Conservation (phyloP, 108 stramenopile genomes). For the Nitzschia sp. region DNA sequence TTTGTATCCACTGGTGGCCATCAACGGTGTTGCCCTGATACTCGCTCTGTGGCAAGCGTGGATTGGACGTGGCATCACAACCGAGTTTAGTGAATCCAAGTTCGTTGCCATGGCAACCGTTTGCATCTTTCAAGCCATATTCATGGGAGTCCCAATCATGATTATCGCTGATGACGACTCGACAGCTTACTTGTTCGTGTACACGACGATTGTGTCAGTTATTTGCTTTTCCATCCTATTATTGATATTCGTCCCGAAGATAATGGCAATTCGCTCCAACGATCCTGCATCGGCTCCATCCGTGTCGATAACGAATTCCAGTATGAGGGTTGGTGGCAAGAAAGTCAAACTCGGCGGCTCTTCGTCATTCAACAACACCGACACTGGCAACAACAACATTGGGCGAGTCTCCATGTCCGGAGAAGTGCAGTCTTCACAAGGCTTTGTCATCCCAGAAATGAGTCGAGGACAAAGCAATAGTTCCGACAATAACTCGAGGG, state of each 20-base stretch:
- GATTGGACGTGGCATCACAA: conserved; percentile 28
- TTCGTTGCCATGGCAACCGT: conserved; percentile 20
- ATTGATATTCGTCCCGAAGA: conserved; percentile 31
- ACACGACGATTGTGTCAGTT: conserved; percentile 12
- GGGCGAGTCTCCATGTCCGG: too few relatives aligned
- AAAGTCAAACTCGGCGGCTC: too few relatives aligned
- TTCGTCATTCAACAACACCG: too few relatives aligned
- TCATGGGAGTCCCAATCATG: conserved; percentile 9
- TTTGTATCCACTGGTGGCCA: conserved; percentile 6
- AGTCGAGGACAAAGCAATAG: too few relatives aligned
- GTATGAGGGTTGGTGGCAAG: too few relatives aligned
- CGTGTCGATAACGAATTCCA: too few relatives aligned
- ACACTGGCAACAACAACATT: too few relatives aligned
- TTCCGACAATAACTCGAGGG: too few relatives aligned
- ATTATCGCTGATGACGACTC: conserved; percentile 16
- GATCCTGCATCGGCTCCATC: too few relatives aligned
- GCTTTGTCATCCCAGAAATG: too few relatives aligned
- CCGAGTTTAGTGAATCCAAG: conserved; percentile 33
- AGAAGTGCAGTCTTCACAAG: too few relatives aligned
- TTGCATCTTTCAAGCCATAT: conserved; percentile 11
- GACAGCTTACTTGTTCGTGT: conserved; percentile 25
- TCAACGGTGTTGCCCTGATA: conserved; percentile 28
- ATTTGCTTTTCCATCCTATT: conserved; percentile 12
- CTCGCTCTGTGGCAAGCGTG: conserved; percentile 31
- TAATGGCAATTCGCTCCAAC: not conserved